Percentiles rank a stretch among this genome's conserved stretches.
Evolutionary conservation across 2,329 filamentous ascomycete genomes (phyloP).

Genomic region (Calonectria henricotiae): DNA sequence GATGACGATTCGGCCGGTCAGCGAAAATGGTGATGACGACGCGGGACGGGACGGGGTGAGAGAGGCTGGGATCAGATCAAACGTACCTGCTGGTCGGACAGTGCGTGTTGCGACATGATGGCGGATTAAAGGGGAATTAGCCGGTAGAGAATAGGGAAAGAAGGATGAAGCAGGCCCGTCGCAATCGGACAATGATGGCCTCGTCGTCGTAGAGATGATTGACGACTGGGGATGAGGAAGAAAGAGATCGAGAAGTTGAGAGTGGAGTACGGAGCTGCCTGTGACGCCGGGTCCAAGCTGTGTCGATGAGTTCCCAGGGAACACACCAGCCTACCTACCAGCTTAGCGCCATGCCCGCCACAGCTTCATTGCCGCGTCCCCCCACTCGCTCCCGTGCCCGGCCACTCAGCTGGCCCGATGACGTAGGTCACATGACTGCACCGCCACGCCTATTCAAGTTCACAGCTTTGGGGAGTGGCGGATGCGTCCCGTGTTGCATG

Average conservation of each 20-base stretch:
- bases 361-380: conserved; percentile 35
- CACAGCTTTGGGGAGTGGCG: conserved; percentile 42
- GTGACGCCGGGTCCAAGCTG: conserved; percentile 52
- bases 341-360: conserved; percentile 45
- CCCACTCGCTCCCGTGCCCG: conserved; percentile 31
- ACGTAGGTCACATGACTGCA: conserved; percentile 51
- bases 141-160: conserved; percentile 2
- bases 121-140: conserved; percentile 43
- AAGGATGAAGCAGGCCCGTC: conserved; percentile 14
- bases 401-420: conserved; percentile 42
- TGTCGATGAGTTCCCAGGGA: conserved; percentile 35
- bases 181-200: conserved; percentile 46
- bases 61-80: conserved; percentile 43
- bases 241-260: conserved; percentile 39
- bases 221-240: conserved; percentile 44
- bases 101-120: conserved; percentile 95
- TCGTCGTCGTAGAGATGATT: conserved; percentile 37
- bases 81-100: conserved; percentile 96
- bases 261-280: conserved; percentile 49
- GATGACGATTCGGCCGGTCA: conserved; percentile 38
- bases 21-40: conserved; percentile 31
- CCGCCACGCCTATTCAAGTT: conserved; percentile 49
- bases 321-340: conserved; percentile 8
- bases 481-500: conserved; percentile 49
- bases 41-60: conserved; percentile 31